Evolutionary conservation across 176 grass and related monocot genomes (phyloP), one percentile per base, ranked within the genome.

Genomic region (Secale cereale): DNA sequence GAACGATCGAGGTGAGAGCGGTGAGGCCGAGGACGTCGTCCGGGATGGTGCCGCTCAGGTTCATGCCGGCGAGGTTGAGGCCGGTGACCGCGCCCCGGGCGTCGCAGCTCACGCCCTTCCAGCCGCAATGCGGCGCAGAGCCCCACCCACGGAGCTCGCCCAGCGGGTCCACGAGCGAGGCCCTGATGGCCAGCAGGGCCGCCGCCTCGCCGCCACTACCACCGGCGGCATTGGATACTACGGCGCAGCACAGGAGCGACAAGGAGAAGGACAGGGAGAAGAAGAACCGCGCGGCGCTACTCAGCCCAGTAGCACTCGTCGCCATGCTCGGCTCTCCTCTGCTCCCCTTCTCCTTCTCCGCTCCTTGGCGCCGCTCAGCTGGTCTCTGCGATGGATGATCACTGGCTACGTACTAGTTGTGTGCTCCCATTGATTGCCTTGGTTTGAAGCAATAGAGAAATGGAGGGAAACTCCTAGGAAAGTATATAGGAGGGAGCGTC

Each of bases 61-160:
- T 98, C 80, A 66, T 84, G 85, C 87, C 79, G 30, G 91, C 92
- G 26, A 98, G 89, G 81, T 92, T 89, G 83, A 98, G 84, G 70
- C 91, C 78, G 59, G 87, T 85, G 79, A 98, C 97, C 33, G 85
- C 78, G 88, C 93, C 93, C 37, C 48, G 76, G 60, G 29, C 67
- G 68, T 89, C 81, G 76, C 97, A 98, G 5, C 50, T 61, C 40
- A 95, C 91, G 74, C 91, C 93, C 7, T 87, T 90, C 97, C 97
- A 98, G 28, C 87, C 82, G 63, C 97, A 98, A 80, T 82, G 86
- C 5, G 84, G 26, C 73, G 59, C 66, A 4, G 89, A 82, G 39
- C 43, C 86, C 97, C 97, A 98, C 8, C 86, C 86, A 7, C 71
- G 43, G 41, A 98, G 86, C 52, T 74, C 81, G 1, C 82, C 90